Base-by-base conservation (phyloP, 148 eudicot genomes). In the Dianthus caryophyllus region DNA sequence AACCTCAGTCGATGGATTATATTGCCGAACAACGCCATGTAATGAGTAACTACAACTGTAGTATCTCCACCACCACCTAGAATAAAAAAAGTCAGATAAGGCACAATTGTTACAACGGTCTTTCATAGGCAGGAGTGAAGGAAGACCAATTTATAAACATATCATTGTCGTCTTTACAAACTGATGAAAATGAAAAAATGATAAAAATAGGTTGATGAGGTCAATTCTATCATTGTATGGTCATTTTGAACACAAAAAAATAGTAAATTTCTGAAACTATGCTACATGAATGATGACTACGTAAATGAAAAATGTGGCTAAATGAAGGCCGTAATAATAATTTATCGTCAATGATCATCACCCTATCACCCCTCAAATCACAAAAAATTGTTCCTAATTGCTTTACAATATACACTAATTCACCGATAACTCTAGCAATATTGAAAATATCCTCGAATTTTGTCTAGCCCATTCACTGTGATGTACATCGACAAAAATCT, bases 1-100 rank as follows among this genome's bases (percentile, higher is more conserved):
- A 91, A 88, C 86, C 98, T 83, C 80, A 88, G 59, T 20, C 87
- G 89, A 64, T 85, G 91, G 56, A 90, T 86, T 44, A 88, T 79
- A 64, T 90, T 90, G 73, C 82, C 70, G 76, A 90, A 85, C 72
- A 94, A 38, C 9, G 75, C 97, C 87, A 90, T 86, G 75, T 94
- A 94, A 58, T 83, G 90, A 20, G 98, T 94, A 16, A 73, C 18
- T 64, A 79, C 66, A 71, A 48, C 66, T 12, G 84, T 71, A 50
- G 82, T 68, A 49, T 81, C 87, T 61, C 83, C 81, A 76, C 70
- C 80, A 55, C 64, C 85, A 69, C 87, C 98, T 90, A 73, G 75
- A 69, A 48, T 39, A 76, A 7, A 76, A 7, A 33, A 60, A 57
- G 52, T 68, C 48, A 9, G 24, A 56, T 38, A 62, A 44, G 31